Base-by-base conservation (phyloP, 108 stramenopile species). In the Cyclotella sp. region DNA sequence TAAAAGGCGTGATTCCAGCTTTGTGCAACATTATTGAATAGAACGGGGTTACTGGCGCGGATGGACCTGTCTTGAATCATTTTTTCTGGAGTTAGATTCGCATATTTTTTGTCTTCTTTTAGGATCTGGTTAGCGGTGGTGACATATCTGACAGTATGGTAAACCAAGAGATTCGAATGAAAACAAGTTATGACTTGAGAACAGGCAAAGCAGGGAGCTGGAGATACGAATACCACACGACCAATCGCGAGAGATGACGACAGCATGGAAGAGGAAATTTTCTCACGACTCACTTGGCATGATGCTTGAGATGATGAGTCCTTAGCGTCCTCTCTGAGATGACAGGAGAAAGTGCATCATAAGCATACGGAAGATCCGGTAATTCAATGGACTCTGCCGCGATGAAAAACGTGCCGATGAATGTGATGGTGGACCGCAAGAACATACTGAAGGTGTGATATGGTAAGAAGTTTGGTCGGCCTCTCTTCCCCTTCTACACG, bases 1-100 rank as follows among this genome's bases (percentile, higher is more conserved):
- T 90, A 94, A 79, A 94, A 94, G 24, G 49, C 72, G 70, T 91
- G 91, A 75, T 91, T 91, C 84, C 87, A 87, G 54, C 55, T 63
- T 77, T 90, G 88, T 4, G 87, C 92, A 4, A 84, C 89, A 64
- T 91, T 90, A 65, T 93, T 88, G 69, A 82, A 90, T 2, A 93
- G 76, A 19, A 41, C 67, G 41, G 57, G 26, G 53, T 88, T 84
- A 21, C 70, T 64, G 13, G 42, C 21, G 19, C 68, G 57, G 21
- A 70, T 34, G 34, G 39, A n/a, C 26, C 46, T 61, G 47, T 75
- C 59, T 43, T 75, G 24, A 29, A 84, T 75, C 16, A 84, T 84
- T 69, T 74, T 59, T 63, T 80, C 83, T 42, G 75, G 14, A 12
- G 78, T 53, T 13, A 76, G 72, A 53, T 63, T 53, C 41, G 81